Conservation (phyloP, 345 rosid genomes). For the Triadica sebifera region DNA sequence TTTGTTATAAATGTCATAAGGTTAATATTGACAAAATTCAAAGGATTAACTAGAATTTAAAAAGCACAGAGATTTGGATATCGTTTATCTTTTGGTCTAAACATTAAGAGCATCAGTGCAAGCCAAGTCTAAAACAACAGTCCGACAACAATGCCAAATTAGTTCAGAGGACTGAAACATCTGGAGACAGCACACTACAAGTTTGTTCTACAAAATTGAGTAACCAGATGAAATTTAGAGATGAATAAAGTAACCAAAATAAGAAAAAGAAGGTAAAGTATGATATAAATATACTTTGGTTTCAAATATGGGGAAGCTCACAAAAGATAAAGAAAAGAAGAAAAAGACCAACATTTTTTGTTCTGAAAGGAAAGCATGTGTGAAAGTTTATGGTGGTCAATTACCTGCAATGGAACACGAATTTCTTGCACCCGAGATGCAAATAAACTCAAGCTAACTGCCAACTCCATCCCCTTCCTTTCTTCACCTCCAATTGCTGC, state of each 20-base stretch:
- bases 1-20: neutral
- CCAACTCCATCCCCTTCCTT: slow-evolving; percentile 97
- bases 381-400: slow-evolving; percentile 14
- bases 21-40: neutral
- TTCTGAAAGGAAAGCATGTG: neutral
- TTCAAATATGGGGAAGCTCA: slow-evolving; percentile 7
- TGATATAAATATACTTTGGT: slow-evolving; percentile 3
- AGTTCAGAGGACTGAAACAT: slow-evolving; percentile 10
- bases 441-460: slow-evolving; percentile 95
- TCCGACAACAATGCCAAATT: slow-evolving; percentile 5
- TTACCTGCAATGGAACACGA: slow-evolving; percentile 91
- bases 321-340: neutral
- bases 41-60: neutral
- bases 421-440: slow-evolving; percentile 94
- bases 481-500: slow-evolving; percentile 96
- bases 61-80: neutral
- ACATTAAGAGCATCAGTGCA: neutral
- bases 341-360: neutral
- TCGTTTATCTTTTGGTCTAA: neutral
- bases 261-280: slow-evolving; percentile 1
- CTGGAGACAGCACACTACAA: neutral
- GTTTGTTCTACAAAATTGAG: slow-evolving; percentile 1
- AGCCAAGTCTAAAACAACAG: slow-evolving; percentile 8
- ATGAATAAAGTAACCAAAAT: slow-evolving; percentile 1
- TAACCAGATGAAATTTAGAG: neutral